Conservation (phyloP, 495 filamentous ascomycete genomes). For the Sporormia fimetaria region DNA sequence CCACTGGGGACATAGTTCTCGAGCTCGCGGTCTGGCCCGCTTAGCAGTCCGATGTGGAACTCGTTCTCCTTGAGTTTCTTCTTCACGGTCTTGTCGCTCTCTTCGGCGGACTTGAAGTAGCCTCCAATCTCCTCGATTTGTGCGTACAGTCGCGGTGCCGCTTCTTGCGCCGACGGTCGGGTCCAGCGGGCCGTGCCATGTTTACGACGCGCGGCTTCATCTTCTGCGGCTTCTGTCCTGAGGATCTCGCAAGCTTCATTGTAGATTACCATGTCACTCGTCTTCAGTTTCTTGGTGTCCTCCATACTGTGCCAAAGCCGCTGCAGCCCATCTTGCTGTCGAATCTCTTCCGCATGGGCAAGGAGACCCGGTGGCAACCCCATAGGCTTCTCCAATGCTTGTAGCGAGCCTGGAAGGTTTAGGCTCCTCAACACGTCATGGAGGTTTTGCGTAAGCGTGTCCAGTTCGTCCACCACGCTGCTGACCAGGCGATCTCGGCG, state of each 20-base stretch:
- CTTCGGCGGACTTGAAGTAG: slow-evolving; percentile 75
- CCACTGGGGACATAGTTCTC: slow-evolving; percentile 84
- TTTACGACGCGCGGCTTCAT: slow-evolving; percentile 59
- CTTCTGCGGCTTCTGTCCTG: slow-evolving; percentile 69
- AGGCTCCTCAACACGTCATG: slow-evolving; percentile 67
- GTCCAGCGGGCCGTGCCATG: slow-evolving; percentile 84
- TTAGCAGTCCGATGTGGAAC: slow-evolving; percentile 59
- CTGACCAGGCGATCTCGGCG: slow-evolving; percentile 80
- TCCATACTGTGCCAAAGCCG: slow-evolving; percentile 63
- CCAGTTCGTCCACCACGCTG: slow-evolving; percentile 72
- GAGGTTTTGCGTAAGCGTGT: slow-evolving; percentile 65
- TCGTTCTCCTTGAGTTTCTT: slow-evolving; percentile 69
- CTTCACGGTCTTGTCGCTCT: slow-evolving; percentile 69
- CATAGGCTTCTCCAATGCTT: slow-evolving; percentile 88
- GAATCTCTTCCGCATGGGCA: slow-evolving; percentile 86
- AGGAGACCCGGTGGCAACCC: slow-evolving; percentile 76
- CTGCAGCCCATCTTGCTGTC: slow-evolving; percentile 78
- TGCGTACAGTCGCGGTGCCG: slow-evolving; percentile 62
- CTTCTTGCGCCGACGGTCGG: slow-evolving; percentile 54
- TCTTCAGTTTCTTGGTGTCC: slow-evolving; percentile 76
- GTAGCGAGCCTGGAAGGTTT: slow-evolving; percentile 84
- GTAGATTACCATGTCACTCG: slow-evolving; percentile 60
- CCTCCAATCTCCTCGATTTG: slow-evolving; percentile 71
- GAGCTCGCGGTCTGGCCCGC: slow-evolving; percentile 63
- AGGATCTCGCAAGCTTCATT: slow-evolving; percentile 71